Evolutionary conservation across 345 rosid species (phyloP).

Genomic region (Hibiscus syriacus): DNA sequence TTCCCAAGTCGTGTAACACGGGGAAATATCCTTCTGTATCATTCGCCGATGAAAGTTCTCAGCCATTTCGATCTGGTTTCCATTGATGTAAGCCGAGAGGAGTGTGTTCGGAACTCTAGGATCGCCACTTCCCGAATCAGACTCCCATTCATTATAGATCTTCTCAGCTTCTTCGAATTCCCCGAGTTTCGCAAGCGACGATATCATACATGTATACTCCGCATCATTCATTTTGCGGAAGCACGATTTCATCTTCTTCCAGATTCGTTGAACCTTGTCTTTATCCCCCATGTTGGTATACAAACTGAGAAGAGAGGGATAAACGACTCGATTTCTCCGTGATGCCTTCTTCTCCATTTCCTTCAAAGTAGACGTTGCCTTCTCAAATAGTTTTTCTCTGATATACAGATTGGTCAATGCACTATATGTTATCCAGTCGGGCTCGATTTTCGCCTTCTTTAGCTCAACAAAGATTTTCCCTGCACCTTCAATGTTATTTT

Average conservation of each 20-base stretch:
- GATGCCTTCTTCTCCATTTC: slow-evolving; percentile 77
- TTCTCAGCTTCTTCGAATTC: slow-evolving; percentile 55
- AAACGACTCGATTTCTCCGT: no score
- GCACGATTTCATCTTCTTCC: slow-evolving; percentile 59
- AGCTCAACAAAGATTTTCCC: slow-evolving; percentile 50
- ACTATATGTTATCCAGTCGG: slow-evolving; percentile 79
- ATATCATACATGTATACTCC: slow-evolving; percentile 65
- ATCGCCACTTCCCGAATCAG: slow-evolving; percentile 50
- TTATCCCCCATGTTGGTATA: slow-evolving; percentile 52
- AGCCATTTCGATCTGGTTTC: slow-evolving; percentile 44
- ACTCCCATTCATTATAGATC: slow-evolving; percentile 74
- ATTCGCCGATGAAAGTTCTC: slow-evolving; percentile 42
- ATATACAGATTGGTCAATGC: slow-evolving; percentile 51
- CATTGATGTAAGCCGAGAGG: slow-evolving; percentile 62
- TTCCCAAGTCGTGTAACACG: slow-evolving; percentile 80
- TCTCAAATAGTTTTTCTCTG: slow-evolving; percentile 38
- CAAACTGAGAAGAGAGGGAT: slow-evolving; percentile 41
- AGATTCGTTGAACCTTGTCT: slow-evolving; percentile 50
- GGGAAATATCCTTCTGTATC: slow-evolving; percentile 45
- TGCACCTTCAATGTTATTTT: slow-evolving; percentile 48
- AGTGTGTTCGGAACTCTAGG: slow-evolving; percentile 60
- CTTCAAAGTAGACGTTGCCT: slow-evolving; percentile 56
- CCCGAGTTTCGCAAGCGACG: slow-evolving; percentile 67
- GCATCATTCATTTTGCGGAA: slow-evolving; percentile 65
- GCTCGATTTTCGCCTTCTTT: slow-evolving; percentile 47